Base-by-base conservation (phyloP, 164 flowering plant genomes). In the Berberis thunbergii region DNA sequence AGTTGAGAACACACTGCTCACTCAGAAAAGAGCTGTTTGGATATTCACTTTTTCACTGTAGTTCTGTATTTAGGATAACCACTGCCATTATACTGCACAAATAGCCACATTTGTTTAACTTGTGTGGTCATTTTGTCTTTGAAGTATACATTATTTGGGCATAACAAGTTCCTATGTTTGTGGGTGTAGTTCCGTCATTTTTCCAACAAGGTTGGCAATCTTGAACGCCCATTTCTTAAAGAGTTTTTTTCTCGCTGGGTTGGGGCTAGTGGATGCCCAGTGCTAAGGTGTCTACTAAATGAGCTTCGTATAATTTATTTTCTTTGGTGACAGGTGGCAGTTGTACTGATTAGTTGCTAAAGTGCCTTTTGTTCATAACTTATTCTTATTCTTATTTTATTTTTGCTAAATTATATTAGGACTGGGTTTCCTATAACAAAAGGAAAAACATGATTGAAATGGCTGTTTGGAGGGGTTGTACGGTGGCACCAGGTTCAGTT, bases 181-280 rank as follows among this genome's bases (percentile, higher is more conserved):
- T 63, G 12, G 42, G 40, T 77, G 86, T 96, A 93, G 98, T 94
- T 94, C 65, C 90, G 98, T 26, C 97, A 91, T 68, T 85, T 81
- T 59, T 88, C 96, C 13, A 94, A 89, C 69, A 89, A 94, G 77
- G 77, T 94, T 72, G 98, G 98, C 63, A 94, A 94, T 79, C 91
- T 94, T 62, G 98, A 94, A 73, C 98, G 98, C 11, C 98, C 97
- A 59, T 91, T 94, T 75, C 88, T 91, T n/a, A 91, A 89, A 71
- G 98, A 94, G 60, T 88, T 94, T 70, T 94, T 94, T 67, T 91
- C 90, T 57, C 91, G 98, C 26, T 94, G 98, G 98, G 91, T 94
- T 50, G 91, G 80, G 66, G 81, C 88, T 38, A 79, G 85, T 77
- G 98, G 98, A 40, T 91, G 97, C 75, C 98, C 97, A 42, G 79